Evolutionary conservation across 768 basidiomycete genomes (phyloP), one percentile per base, ranked within the genome.

Genomic region (Leccinum truebloodii): DNA sequence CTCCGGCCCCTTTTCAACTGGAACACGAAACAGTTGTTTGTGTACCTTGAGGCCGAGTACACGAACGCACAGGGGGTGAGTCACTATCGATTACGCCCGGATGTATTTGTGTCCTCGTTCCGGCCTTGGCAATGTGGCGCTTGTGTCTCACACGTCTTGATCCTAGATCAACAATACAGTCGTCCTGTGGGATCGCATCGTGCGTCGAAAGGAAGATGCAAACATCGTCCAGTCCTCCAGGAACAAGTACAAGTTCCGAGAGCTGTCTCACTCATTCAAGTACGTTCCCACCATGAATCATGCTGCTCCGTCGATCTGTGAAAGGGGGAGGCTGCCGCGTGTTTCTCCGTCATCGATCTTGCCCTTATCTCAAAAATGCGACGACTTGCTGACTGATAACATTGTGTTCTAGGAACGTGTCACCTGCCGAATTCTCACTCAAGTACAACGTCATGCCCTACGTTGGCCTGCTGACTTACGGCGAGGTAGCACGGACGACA

Each of bases 21-120:
- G 94, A 96, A 96, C 74, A 95, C 94, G n/a, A 96, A 96, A 75
- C 94, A 96, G 70, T 70, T 96, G 12, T 95, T 96, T 72, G 73
- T 95, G 13, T 94, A 92, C 69, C 82, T 96, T 35, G 84, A 87
- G 66, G 94, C 91, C 0, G 92, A 95, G 72, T 95, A 94, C 70
- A 80, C 80, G 35, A 90, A 87, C 57, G 73, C 80, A 0, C 77
- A 88, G 72, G 86, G 91, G 52, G 94, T 94, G 71, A 77, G 90
- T 74, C 20, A 51, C 54, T 30, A 52, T 60, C 28, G 13, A 51
- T 48, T 18, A 37, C 51, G 32, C 30, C 44, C 51, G 52, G 54
- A 57, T 51, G 30, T 54, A 46, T 59, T 28, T 57, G 64, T 50
- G 5, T 30, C 59, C 41, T 20, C 46, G 61, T 61, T 54, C 59